A percentile compares a stretch with the other conserved stretches of the same genome.
These are phyloP conservation scores for Tulasnella sp. DNA, from an alignment of 768 basidiomycete genomes.

Conservation along the genomic window DNA sequence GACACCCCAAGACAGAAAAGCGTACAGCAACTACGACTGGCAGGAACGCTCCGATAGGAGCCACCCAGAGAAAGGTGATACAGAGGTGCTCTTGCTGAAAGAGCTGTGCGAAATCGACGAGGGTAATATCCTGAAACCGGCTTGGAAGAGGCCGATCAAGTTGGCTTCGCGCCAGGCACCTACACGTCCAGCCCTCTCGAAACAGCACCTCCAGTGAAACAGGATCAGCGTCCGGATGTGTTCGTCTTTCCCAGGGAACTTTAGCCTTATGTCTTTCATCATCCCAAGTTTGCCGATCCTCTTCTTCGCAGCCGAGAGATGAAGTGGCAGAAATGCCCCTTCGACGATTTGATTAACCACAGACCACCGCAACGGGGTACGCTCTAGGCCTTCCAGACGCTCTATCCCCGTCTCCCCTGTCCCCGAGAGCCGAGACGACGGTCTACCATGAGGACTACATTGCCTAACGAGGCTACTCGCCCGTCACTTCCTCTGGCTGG, in stretches of 20 bases:
- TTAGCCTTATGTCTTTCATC: background rate
- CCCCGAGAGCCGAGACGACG: background rate
- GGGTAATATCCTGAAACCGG: background rate
- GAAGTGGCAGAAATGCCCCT: background rate
- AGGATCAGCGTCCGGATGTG: background rate
- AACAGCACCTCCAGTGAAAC: background rate
- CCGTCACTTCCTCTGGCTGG: too few relatives aligned
- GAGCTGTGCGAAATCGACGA: background rate
- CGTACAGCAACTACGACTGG: background rate
- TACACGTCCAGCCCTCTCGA: background rate
- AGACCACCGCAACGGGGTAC: background rate
- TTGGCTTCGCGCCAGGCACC: background rate
- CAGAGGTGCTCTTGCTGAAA: background rate
- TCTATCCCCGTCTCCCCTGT: background rate
- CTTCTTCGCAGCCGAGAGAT: background rate
- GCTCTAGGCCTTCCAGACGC: background rate
- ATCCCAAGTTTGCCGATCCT: background rate
- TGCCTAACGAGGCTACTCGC: background rate
- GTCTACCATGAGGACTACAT: too few relatives aligned
- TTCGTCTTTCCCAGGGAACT: background rate
- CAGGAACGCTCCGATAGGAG: background rate
- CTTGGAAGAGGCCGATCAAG: background rate
- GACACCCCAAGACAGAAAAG: background rate
- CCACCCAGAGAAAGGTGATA: background rate
- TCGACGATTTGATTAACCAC: background rate